Percentiles rank a stretch among this genome's conserved stretches.
Conservation (phyloP, 768 basidiomycete species). For the Zangia roseola region DNA sequence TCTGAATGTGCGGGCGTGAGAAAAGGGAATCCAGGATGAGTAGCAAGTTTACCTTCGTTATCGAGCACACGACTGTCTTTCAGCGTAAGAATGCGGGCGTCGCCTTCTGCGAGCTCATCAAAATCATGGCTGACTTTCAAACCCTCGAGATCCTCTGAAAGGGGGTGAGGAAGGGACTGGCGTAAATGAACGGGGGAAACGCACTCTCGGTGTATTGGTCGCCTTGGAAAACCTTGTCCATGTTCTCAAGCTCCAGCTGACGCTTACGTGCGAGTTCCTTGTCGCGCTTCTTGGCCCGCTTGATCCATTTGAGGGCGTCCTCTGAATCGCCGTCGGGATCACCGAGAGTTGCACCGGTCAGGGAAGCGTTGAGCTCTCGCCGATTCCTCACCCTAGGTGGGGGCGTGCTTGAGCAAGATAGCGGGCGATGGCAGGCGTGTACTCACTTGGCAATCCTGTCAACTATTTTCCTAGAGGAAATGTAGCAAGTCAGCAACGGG, state of each 20-base stretch:
- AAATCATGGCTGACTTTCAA: constrained; percentile 97
- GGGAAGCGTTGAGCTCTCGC: constrained; percentile 86
- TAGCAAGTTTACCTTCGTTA: constrained; percentile 69
- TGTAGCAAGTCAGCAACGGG: constrained; percentile 21
- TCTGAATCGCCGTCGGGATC: constrained; percentile 78
- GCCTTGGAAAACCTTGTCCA: constrained; percentile 71
- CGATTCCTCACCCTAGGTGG: constrained; percentile 86
- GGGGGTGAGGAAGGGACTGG: background rate
- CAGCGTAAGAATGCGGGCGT: constrained; percentile 92
- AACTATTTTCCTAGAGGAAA: constrained; percentile 55
- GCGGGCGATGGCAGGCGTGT: constrained; percentile 1
- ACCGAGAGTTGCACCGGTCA: constrained; percentile 91
- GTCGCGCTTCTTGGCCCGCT: constrained; percentile 85
- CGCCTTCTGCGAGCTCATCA: constrained; percentile 88
- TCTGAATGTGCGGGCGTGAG: constrained; percentile 47
- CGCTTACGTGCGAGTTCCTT: constrained; percentile 85
- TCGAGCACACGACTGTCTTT: constrained; percentile 96
- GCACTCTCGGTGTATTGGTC: constrained; percentile 86
- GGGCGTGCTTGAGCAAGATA: constrained; percentile 40
- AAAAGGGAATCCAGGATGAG: background rate
- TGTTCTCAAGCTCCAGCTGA: constrained; percentile 77
- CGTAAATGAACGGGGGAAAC: constrained; percentile 24
- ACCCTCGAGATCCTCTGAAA: constrained; percentile 81
- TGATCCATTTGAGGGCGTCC: constrained; percentile 87
- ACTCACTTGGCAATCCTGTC: constrained; percentile 90